Base-by-base conservation (phyloP, 1,284 basidiomycete species). In the Moesziomyces sp. region DNA sequence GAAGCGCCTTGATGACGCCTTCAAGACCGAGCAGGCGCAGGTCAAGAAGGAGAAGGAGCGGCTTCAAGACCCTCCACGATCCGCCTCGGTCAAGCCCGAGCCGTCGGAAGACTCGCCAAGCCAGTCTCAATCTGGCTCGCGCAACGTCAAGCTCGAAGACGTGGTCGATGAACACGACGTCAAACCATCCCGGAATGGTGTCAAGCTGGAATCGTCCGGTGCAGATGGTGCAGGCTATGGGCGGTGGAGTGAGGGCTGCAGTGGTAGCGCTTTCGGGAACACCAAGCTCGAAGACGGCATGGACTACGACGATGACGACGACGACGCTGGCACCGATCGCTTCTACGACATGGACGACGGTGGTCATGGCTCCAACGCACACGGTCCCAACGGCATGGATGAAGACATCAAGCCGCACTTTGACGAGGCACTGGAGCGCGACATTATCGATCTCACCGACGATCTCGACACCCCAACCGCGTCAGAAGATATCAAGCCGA, bases 61-160 rank as follows among this genome's bases (percentile, higher is more conserved):
- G 10, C 45, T 74, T 23, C 51, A 28, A 8, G 33, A 59, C 46
- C 56, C 53, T 6, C 38, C 47, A n/a, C n/a, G 19, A 18, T 8
- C 35, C 9, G 9, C 35, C 19, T 16, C 21, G 24, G 38, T 58
- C 33, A 59, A 65, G 19, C 18, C 52, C 8, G 59, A 58, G 40
- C 46, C 28, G n/a, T 8, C 3, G 10, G 46, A 47, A 6, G 47
- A 53, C 0, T 19, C 5, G 7, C 9, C 40, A 2, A 46, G 46
- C 46, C 28, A 30, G 44, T 38, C 33, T 28, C 19, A 33, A 16
- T 33, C 44, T 2, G 35, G 40, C 19, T 46, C 54, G n/a, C 26
- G 69, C 14, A 69, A 60, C 26, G 74, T 66, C 58, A 76, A 78
- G 40, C 47, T 76, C 1, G 74, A 78, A 58, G 64, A 74, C 13